These are phyloP conservation scores for Abrus pulchellus DNA, from an alignment of 306 rosid species.

Conservation along the genomic window DNA sequence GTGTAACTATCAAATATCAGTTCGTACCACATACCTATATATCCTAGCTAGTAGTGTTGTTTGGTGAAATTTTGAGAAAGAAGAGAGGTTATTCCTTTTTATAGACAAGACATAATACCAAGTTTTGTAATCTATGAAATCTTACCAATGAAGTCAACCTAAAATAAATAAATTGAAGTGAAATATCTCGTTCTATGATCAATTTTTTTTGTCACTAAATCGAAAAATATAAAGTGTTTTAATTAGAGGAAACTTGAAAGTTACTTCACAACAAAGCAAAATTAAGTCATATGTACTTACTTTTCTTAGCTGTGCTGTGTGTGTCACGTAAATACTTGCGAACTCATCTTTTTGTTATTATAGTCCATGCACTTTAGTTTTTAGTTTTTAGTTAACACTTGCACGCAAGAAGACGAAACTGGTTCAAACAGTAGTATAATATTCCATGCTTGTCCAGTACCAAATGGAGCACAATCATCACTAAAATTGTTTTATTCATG, in stretches of 20 bases:
- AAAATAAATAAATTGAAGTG: not conserved
- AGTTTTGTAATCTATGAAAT: not conserved
- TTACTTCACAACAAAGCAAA: not conserved
- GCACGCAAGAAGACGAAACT: not conserved
- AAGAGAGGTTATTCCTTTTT: not conserved
- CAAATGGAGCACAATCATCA: no score
- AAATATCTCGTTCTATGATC: not conserved
- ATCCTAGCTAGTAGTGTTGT: not conserved
- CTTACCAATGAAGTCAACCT: not conserved
- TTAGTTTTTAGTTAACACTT: not conserved
- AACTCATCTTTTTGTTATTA: not conserved
- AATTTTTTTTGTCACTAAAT: not conserved
- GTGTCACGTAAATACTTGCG: not conserved
- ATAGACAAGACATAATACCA: not conserved
- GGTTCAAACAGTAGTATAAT: not conserved
- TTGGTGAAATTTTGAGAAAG: not conserved
- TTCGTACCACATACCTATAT: no score
- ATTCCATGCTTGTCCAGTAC: not conserved
- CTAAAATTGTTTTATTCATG: not conserved
- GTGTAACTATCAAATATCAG: no score
- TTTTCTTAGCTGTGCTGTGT: not conserved
- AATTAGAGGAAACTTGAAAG: not conserved
- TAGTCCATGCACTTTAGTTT: not conserved
- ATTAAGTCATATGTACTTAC: not conserved
- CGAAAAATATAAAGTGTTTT: not conserved